phyloP scores from a whole-genome alignment of 805 yeast species.

The Lipomyces yamanashiensis region DNA sequence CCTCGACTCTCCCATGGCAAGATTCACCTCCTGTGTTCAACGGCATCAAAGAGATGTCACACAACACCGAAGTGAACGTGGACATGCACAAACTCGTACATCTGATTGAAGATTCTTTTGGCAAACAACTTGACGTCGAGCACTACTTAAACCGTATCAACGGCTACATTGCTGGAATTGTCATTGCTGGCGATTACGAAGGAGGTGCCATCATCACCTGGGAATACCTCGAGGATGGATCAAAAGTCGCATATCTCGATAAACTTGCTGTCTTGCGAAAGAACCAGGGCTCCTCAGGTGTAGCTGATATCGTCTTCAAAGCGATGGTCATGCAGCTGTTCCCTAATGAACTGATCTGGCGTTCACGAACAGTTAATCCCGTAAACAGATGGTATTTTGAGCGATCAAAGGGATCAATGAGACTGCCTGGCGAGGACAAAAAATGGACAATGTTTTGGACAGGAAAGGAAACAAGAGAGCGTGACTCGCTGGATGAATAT shows the following conservation, averaged over 20 bases:
- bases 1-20: neutral
- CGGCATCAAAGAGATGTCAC: conserved; percentile 7
- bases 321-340: conserved; percentile 67
- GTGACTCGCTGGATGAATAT: conserved; percentile 53
- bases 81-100: conserved; percentile 61
- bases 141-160: conserved; percentile 71
- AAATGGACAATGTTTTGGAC: conserved; percentile 32
- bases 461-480: conserved; percentile 25
- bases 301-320: conserved; percentile 92
- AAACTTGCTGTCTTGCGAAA: conserved; percentile 87
- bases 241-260: conserved; percentile 76
- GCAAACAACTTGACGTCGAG: conserved; percentile 63
- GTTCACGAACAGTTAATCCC: conserved; percentile 84
- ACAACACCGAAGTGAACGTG: conserved; percentile 43
- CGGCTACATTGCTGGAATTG: conserved; percentile 69
- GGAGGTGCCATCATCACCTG: conserved; percentile 93
- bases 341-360: conserved; percentile 81
- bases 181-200: conserved; percentile 91
- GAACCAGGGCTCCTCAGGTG: conserved; percentile 88
- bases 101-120: conserved; percentile 80
- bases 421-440: conserved; percentile 15
- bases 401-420: conserved; percentile 54
- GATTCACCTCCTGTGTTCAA: conserved; percentile 5
- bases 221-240: conserved; percentile 55
- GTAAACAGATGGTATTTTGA: conserved; percentile 98